These are phyloP conservation scores for Pichia sp. DNA, from an alignment of 1,139 yeast genomes.

Conservation along the genomic window DNA sequence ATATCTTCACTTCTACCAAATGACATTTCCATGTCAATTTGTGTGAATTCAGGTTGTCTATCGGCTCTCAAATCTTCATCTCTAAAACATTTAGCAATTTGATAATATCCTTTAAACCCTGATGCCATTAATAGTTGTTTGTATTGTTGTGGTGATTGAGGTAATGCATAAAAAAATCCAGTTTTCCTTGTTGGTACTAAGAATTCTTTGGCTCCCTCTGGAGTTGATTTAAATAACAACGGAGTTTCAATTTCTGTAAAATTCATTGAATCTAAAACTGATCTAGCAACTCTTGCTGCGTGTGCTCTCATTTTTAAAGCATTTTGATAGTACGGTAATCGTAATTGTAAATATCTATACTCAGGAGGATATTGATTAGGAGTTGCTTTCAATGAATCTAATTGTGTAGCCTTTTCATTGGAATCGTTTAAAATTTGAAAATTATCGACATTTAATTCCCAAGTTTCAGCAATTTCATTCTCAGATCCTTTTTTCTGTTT, in stretches of 20 bases:
- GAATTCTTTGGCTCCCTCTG: constrained; percentile 97
- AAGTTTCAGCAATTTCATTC: constrained; percentile 16
- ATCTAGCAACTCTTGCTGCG: constrained; percentile 52
- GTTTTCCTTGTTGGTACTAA: constrained; percentile 80
- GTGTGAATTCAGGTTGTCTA: constrained; percentile 97
- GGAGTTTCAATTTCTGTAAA: constrained; percentile 94
- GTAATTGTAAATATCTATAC: constrained; percentile 71
- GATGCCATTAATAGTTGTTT: constrained; percentile 93
- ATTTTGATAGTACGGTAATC: constrained; percentile 55
- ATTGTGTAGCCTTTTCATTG: constrained; percentile 57
- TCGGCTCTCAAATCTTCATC: constrained; percentile 94
- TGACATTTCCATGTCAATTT: constrained; percentile 89
- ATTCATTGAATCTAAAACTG: constrained; percentile 38
- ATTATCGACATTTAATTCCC: constrained; percentile 53
- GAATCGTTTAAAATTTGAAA: constrained; percentile 62
- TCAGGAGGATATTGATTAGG: constrained; percentile 62
- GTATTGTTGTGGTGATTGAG: constrained; percentile 97
- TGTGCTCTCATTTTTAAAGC: constrained; percentile 57
- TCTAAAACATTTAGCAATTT: constrained; percentile 87
- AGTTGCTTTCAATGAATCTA: constrained; percentile 51
- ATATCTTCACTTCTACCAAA: constrained; percentile 70
- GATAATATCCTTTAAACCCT: constrained; percentile 81
- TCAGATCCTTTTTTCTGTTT: constrained; percentile 29
- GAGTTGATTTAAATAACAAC: constrained; percentile 84
- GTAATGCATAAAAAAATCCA: constrained; percentile 71